phyloP scores from a whole-genome alignment of 2,329 filamentous ascomycete genomes.

The Botryotinia convoluta region DNA sequence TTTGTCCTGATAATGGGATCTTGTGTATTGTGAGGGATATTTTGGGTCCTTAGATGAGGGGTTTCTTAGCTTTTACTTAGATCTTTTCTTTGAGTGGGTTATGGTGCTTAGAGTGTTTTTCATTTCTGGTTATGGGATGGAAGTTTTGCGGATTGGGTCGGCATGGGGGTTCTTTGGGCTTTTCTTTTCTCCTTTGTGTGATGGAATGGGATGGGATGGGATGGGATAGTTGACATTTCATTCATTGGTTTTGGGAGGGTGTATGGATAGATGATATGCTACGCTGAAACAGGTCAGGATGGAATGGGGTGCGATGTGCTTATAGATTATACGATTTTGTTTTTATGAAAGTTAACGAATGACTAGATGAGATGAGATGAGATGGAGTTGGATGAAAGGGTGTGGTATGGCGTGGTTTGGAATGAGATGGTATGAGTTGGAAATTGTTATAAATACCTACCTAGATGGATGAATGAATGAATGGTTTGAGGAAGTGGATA shows the following conservation, averaged over 20 bases:
- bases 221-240: neutral
- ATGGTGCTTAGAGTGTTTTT: neutral
- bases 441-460: neutral
- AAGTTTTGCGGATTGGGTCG: neutral
- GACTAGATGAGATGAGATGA: neutral
- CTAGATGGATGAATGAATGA: neutral
- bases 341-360: neutral
- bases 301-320: neutral
- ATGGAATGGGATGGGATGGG: neutral
- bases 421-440: neutral
- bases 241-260: neutral
- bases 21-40: constrained; percentile 34
- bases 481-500: neutral
- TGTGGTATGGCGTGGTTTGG: neutral
- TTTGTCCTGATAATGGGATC: constrained; percentile 51
- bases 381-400: neutral
- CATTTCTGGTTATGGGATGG: neutral
- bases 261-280: neutral
- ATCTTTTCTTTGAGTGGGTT: neutral
- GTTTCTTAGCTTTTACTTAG: neutral
- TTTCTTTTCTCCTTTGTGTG: neutral
- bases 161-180: neutral
- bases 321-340: neutral
- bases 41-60: constrained; percentile 26
- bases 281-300: neutral